A percentile compares a stretch with the other conserved stretches of the same genome.
Evolutionary conservation across 345 rosid genomes (phyloP).

Genomic region (Cardamine resedifolia): DNA sequence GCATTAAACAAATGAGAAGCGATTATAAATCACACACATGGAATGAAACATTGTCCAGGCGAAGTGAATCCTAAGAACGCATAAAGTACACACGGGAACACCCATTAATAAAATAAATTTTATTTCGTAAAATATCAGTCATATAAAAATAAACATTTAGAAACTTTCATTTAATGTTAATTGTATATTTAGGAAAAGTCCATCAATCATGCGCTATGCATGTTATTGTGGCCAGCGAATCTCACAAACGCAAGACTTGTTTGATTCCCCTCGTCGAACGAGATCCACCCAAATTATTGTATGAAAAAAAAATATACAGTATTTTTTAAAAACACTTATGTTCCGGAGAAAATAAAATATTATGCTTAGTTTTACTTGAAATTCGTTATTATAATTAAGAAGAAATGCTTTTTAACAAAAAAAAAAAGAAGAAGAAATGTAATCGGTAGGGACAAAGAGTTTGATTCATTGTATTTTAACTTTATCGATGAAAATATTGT

Average conservation of each 20-base stretch:
- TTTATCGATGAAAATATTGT: not conserved
- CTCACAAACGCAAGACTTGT: conserved; percentile 31
- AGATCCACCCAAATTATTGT: conserved; percentile 36
- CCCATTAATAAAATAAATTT: not conserved
- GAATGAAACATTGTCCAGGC: conserved; percentile 37
- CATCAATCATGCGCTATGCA: conserved; percentile 39
- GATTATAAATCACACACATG: conserved; percentile 17
- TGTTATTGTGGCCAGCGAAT: conserved; percentile 41
- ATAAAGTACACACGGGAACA: conserved; percentile 28
- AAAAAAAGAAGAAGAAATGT: not conserved
- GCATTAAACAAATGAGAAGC: conserved; percentile 19
- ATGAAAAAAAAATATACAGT: not conserved
- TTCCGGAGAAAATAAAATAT: not conserved
- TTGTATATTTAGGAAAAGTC: conserved; percentile 24
- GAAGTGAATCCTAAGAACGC: conserved; percentile 34
- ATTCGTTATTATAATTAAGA: not conserved
- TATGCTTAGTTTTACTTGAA: not conserved
- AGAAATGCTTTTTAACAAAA: too few species aligned
- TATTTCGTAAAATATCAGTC: not conserved
- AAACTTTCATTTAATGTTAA: conserved; percentile 6
- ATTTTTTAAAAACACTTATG: not conserved
- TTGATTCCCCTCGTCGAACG: conserved; percentile 30
- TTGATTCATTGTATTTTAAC: conserved; percentile 21
- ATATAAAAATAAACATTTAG: not conserved
- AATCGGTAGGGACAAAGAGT: conserved; percentile 15